phyloP scores from a whole-genome alignment of 441 rosid genomes.

The Adansonia grandidieri region DNA sequence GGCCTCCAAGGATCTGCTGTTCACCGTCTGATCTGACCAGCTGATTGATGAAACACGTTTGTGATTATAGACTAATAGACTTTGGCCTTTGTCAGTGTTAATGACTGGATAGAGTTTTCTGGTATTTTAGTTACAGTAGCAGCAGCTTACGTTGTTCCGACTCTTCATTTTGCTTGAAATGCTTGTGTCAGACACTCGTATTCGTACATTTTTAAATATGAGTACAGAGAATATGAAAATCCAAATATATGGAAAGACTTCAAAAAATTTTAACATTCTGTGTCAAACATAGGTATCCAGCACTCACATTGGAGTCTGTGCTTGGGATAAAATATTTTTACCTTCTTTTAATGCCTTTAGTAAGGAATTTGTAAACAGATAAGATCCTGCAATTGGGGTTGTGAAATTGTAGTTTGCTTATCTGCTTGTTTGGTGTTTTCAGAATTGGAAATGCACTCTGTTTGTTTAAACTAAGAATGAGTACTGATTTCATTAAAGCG shows the following conservation, averaged over 20 bases:
- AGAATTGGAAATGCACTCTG: not conserved
- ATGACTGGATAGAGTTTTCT: not conserved
- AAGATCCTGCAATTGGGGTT: slow-evolving; percentile 16
- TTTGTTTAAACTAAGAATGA: slow-evolving; percentile 17
- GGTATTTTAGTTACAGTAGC: not conserved
- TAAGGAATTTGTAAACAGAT: not conserved
- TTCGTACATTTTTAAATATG: no score
- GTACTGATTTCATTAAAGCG: not conserved
- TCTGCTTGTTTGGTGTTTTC: slow-evolving; percentile 11
- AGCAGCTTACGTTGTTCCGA: not conserved
- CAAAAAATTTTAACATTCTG: no score
- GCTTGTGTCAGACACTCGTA: not conserved
- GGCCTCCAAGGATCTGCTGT: not conserved
- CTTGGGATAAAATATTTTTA: not conserved
- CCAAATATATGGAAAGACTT: no score
- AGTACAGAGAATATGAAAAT: no score
- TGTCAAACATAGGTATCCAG: no score
- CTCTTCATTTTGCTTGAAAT: not conserved
- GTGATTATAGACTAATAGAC: not conserved
- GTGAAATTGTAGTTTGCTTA: not conserved
- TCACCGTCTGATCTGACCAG: slow-evolving; percentile 19
- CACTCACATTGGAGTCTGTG: no score
- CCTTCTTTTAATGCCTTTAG: not conserved
- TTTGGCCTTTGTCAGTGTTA: not conserved
- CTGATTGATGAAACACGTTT: slow-evolving; percentile 17